Percentiles rank a stretch among this genome's conserved stretches.
phyloP scores from a whole-genome alignment of 352 stramenopile genomes.

The Phytopythium litorale region DNA sequence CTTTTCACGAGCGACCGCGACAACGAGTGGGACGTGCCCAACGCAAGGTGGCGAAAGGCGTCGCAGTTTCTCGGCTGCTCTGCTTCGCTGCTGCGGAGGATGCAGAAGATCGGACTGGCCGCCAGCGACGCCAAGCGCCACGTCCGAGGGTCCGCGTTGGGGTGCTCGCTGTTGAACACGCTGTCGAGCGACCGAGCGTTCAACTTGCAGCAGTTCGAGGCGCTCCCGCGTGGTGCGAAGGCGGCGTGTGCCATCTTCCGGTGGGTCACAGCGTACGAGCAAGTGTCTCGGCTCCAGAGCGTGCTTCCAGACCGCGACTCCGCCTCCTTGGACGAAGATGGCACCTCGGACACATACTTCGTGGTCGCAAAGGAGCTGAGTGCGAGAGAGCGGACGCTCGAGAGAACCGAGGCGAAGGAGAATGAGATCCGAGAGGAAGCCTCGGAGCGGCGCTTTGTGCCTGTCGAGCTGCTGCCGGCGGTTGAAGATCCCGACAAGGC shows the following conservation, averaged over 20 bases:
- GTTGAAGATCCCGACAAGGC: not conserved
- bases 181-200: slow-evolving; percentile 52
- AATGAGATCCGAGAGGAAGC: slow-evolving; percentile 25
- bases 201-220: slow-evolving; percentile 36
- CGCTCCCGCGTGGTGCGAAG: slow-evolving; percentile 37
- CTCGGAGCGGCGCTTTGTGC: slow-evolving; percentile 57
- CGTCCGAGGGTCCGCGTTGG: slow-evolving; percentile 34
- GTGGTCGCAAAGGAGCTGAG: slow-evolving; percentile 28
- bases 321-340: not conserved
- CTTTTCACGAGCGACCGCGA: slow-evolving; percentile 57
- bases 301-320: slow-evolving; percentile 24
- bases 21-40: slow-evolving; percentile 45
- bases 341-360: slow-evolving; percentile 20
- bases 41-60: slow-evolving; percentile 58
- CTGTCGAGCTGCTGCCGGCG: slow-evolving; percentile 25
- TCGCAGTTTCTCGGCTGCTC: slow-evolving; percentile 49
- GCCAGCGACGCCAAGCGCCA: slow-evolving; percentile 15
- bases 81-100: slow-evolving; percentile 36
- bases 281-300: slow-evolving; percentile 38
- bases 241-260: slow-evolving; percentile 52
- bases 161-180: slow-evolving; percentile 34
- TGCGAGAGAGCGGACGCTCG: slow-evolving; percentile 31
- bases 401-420: slow-evolving; percentile 29
- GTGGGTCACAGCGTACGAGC: slow-evolving; percentile 44
- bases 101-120: slow-evolving; percentile 48